These are phyloP conservation scores for Leishmania guyanensis DNA, from an alignment of 208 protist genomes.

Conservation along the genomic window DNA sequence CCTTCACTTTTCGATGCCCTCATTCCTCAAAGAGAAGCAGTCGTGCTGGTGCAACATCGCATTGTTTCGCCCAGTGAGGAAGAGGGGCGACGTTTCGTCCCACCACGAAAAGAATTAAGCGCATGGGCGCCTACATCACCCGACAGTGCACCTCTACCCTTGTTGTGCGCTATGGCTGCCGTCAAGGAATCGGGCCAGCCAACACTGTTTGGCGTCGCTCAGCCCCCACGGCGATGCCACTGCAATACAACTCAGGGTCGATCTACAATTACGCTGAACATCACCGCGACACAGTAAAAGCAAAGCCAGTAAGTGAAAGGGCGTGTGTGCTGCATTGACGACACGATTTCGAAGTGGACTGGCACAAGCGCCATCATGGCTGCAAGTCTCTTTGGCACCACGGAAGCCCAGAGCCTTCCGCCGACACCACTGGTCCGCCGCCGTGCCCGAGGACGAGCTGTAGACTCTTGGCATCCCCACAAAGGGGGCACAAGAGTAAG, in stretches of 20 bases:
- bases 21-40: background rate
- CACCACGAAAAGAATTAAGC: no score
- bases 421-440: background rate
- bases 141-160: no score
- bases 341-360: background rate
- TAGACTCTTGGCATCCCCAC: background rate
- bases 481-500: no score
- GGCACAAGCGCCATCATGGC: background rate
- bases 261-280: background rate
- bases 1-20: background rate
- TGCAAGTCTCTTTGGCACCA: background rate
- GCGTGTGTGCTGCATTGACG: background rate
- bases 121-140: no score
- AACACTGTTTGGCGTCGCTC: no score
- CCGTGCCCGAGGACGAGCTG: background rate
- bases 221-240: no score
- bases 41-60: background rate
- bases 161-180: no score
- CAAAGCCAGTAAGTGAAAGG: no score
- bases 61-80: no score
- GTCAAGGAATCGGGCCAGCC: no score
- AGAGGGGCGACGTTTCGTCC: no score
- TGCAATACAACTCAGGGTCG: no score
- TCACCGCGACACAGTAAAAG: background rate
- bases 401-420: background rate